Percentiles rank a stretch among this genome's conserved stretches.
These are phyloP conservation scores for Arachis hypogaea DNA, from an alignment of 306 rosid species.

Conservation along the genomic window DNA sequence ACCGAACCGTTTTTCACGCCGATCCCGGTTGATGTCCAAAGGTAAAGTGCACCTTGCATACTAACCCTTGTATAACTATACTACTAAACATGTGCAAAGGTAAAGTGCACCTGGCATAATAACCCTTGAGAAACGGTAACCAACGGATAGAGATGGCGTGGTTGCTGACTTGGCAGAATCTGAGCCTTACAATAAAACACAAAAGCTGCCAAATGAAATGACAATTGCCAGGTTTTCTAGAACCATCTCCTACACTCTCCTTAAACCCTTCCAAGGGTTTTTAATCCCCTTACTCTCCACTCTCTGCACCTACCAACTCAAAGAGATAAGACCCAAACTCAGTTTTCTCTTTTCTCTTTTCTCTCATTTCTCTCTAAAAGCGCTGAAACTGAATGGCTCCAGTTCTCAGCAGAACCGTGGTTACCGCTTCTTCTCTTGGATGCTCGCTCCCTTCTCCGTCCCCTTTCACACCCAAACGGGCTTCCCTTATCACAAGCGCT, in stretches of 20 bases:
- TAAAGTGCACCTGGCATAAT: too few relatives aligned
- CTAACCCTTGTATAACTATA: too few relatives aligned
- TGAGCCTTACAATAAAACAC: constrained; percentile 15
- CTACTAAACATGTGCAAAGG: too few relatives aligned
- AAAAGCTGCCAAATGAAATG: constrained; percentile 22
- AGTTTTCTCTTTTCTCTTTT: not conserved
- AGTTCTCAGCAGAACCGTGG: constrained; percentile 67
- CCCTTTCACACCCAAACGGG: constrained; percentile 38
- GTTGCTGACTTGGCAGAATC: constrained; percentile 37
- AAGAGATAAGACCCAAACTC: constrained; percentile 25
- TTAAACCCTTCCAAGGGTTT: constrained; percentile 43
- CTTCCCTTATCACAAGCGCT: constrained; percentile 51
- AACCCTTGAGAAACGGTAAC: not conserved
- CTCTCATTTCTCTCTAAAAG: not conserved
- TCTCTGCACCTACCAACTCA: not conserved
- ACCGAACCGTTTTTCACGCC: too few relatives aligned
- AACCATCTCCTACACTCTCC: constrained; percentile 36
- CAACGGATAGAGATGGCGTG: not conserved
- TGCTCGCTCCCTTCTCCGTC: constrained; percentile 63
- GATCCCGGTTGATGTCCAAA: too few relatives aligned
- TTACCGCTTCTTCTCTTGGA: constrained; percentile 56
- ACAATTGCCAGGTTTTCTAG: constrained; percentile 21
- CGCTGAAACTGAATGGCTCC: constrained; percentile 64
- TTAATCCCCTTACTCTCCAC: not conserved
- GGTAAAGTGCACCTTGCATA: too few relatives aligned